A percentile compares a stretch with the other conserved stretches of the same genome.
These are phyloP conservation scores for Citrus australasica DNA, from an alignment of 345 rosid genomes.

Conservation along the genomic window DNA sequence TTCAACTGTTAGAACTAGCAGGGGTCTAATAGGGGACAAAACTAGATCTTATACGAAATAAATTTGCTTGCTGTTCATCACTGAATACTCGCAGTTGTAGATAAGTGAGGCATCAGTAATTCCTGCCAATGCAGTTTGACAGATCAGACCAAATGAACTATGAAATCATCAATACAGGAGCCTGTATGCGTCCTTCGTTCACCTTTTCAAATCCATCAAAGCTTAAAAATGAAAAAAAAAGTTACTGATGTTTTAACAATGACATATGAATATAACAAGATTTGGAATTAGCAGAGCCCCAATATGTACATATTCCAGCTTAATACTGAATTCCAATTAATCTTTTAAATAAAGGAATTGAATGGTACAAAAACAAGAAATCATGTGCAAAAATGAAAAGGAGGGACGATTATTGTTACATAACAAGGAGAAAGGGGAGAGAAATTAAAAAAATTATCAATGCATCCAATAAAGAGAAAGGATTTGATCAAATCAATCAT, in stretches of 20 bases:
- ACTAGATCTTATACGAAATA: not conserved
- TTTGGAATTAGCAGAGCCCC: not conserved
- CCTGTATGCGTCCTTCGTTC: not conserved
- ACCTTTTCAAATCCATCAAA: not conserved
- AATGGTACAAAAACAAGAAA: not conserved
- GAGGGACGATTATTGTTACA: not conserved
- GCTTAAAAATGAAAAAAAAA: not conserved
- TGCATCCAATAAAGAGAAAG: not conserved
- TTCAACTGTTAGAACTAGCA: not conserved
- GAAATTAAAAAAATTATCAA: not conserved
- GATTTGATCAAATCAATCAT: conserved; percentile 2
- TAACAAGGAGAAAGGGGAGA: not conserved
- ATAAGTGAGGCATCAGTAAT: not conserved
- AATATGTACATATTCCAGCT: not conserved
- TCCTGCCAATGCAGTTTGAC: not conserved
- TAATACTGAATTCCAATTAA: not conserved
- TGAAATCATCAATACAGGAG: not conserved
- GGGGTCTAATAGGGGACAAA: too few relatives aligned
- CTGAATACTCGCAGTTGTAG: not conserved
- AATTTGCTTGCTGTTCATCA: not conserved
- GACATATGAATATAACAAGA: not conserved
- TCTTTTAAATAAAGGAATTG: not conserved
- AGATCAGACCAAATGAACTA: too few relatives aligned
- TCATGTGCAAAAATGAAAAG: not conserved
- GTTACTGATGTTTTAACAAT: not conserved